Evolutionary conservation across 2,329 filamentous ascomycete species (phyloP).

Genomic region (Diaporthe vaccinii): DNA sequence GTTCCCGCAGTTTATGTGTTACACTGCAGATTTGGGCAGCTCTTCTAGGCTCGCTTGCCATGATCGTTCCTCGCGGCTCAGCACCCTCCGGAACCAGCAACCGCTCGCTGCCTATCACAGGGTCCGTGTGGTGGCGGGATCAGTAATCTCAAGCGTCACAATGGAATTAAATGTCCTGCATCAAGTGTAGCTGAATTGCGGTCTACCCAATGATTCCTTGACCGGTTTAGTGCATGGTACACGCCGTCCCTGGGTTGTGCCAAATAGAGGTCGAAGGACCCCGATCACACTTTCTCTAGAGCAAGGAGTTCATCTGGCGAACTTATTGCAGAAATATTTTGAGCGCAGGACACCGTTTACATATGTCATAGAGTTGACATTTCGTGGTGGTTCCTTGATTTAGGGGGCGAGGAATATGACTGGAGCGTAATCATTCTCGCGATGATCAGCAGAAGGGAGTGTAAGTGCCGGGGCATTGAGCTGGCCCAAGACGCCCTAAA

Average conservation of each 20-base stretch:
- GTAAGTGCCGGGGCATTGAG: too few species aligned
- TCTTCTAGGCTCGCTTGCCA: background rate
- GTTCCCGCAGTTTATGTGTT: background rate
- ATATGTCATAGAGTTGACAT: too few species aligned
- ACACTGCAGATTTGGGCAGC: constrained; percentile 11
- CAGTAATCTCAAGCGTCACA: background rate
- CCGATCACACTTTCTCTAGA: background rate
- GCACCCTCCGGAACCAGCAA: too few species aligned
- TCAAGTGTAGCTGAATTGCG: background rate
- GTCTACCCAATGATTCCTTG: background rate
- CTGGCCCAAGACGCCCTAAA: too few species aligned
- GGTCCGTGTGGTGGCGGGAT: background rate
- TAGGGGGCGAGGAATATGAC: too few species aligned
- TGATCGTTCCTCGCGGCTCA: background rate
- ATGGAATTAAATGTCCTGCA: background rate
- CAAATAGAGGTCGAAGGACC: background rate
- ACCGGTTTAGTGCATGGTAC: background rate
- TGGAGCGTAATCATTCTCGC: too few species aligned
- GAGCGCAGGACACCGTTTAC: too few species aligned
- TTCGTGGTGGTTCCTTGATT: too few species aligned
- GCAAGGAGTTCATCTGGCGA: background rate
- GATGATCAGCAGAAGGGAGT: too few species aligned
- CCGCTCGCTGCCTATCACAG: background rate
- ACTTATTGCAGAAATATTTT: too few species aligned
- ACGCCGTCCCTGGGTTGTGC: background rate